Conservation (phyloP, 768 basidiomycete genomes). For the Calocybe cyanea region DNA sequence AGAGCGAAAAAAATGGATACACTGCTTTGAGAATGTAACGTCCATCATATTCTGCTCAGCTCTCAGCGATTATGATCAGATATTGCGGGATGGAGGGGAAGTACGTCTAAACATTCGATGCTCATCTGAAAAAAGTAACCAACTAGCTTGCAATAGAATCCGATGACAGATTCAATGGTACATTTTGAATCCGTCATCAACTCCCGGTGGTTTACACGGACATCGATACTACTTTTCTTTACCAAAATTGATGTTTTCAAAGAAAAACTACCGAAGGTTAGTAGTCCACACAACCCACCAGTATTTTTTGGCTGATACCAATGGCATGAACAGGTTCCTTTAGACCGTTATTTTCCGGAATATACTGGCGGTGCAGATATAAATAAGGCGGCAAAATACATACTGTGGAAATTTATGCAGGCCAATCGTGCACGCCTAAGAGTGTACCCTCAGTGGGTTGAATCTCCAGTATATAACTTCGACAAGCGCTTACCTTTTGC, state of each 20-base stretch:
- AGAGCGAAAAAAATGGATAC: slow-evolving; percentile 83
- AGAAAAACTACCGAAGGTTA: slow-evolving; percentile 69
- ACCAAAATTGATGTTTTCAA: slow-evolving; percentile 96
- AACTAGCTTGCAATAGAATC: slow-evolving; percentile 50
- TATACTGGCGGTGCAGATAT: slow-evolving; percentile 87
- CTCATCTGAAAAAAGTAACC: neutral
- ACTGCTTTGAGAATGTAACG: slow-evolving; percentile 49
- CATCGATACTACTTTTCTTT: slow-evolving; percentile 87
- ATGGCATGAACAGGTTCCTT: slow-evolving; percentile 44
- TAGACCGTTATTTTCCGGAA: slow-evolving; percentile 79
- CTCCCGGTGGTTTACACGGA: slow-evolving; percentile 89
- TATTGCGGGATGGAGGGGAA: slow-evolving; percentile 62
- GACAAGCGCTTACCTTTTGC: neutral
- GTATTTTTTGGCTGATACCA: slow-evolving; percentile 46
- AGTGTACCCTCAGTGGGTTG: slow-evolving; percentile 86
- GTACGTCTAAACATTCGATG: slow-evolving; percentile 27
- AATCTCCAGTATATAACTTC: too few relatives aligned
- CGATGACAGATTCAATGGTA: slow-evolving; percentile 88
- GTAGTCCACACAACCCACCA: neutral
- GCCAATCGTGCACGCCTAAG: slow-evolving; percentile 81
- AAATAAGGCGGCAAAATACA: slow-evolving; percentile 92
- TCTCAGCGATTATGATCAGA: slow-evolving; percentile 74
- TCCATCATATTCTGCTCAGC: slow-evolving; percentile 71
- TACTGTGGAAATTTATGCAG: slow-evolving; percentile 93
- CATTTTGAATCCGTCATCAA: slow-evolving; percentile 93